Percentiles rank a stretch among this genome's conserved stretches.
phyloP scores from a whole-genome alignment of 257 asterid genomes.

The Jaltomata sinuosa region DNA sequence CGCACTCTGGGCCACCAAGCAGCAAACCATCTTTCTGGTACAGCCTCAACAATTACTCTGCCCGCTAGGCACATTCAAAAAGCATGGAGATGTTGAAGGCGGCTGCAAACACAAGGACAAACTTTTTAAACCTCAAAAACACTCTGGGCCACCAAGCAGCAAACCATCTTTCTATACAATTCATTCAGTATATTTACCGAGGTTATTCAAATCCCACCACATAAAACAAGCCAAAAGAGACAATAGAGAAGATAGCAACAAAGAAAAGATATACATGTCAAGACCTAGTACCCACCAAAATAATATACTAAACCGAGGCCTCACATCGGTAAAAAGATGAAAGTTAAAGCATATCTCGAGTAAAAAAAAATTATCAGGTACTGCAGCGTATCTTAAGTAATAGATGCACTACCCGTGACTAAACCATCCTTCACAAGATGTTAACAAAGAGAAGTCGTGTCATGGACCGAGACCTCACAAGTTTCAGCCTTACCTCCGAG shows the following conservation, averaged over 20 bases:
- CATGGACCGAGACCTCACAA: neutral
- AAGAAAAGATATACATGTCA: neutral
- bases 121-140: neutral
- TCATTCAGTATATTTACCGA: neutral
- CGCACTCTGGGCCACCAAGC: neutral
- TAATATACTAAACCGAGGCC: neutral
- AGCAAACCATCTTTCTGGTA: neutral
- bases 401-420: neutral
- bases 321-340: neutral
- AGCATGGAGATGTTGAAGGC: neutral
- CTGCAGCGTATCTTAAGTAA: neutral
- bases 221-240: neutral
- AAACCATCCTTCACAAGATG: neutral
- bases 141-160: too few species aligned
- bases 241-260: neutral
- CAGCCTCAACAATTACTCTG: neutral
- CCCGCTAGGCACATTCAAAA: neutral
- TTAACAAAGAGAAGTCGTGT: neutral
- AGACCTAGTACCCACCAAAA: neutral
- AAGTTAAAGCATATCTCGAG: neutral
- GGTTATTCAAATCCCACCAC: neutral
- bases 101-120: neutral
- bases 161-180: neutral
- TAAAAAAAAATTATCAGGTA: too few species aligned
- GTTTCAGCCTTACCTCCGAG: neutral